Base-by-base conservation (phyloP, 192 early-diverging fungal genomes). In the Coemansia sp. region DNA sequence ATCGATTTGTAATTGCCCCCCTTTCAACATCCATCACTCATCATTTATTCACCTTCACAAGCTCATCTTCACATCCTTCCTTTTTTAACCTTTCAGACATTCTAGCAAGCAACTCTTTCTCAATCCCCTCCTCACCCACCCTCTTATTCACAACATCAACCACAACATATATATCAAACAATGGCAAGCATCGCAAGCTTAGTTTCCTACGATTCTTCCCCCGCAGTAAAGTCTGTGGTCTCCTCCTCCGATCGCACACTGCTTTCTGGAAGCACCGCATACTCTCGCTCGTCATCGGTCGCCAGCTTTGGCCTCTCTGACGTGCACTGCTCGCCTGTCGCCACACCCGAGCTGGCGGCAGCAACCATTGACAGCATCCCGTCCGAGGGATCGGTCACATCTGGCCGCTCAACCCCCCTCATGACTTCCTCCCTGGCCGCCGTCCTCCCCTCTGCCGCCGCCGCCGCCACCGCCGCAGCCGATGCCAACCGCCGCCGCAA, bases 101-200 rank as follows among this genome's bases (percentile, higher is more conserved):
- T 32, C 25, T 34, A 25, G 15, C 49, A 8, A 52, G 3, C 49
- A 22, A 2, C 22, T 13, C 23, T 52, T 25, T 25, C 10, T 25
- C 49, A 45, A 13, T 45, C 23, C 13, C 2, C 15, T 48, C 60
- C 8, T 1, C 29, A 29, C 29, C 29, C 29, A 29, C 29, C 29
- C 29, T 29, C 29, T 29, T 40, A 34, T 35, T 57, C 54, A 32
- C 36, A 48, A 63, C 58, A 49, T 15, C 35, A 32, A 54, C 59
- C 57, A 3, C 29, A 34, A 33, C 36, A 59, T 34, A 58, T 45
- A 64, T 38, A 58, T 38, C 46, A 23, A 52, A 43, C 53, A 42
- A 80, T 80, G 77, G 60, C 77, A 35, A 80, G 77, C 69, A 74
- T 80, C 36, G 73, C 77, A 25, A 80, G 72, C 77, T 73, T 80